phyloP scores from a whole-genome alignment of 148 eudicot species.

The Nyssa sinensis region DNA sequence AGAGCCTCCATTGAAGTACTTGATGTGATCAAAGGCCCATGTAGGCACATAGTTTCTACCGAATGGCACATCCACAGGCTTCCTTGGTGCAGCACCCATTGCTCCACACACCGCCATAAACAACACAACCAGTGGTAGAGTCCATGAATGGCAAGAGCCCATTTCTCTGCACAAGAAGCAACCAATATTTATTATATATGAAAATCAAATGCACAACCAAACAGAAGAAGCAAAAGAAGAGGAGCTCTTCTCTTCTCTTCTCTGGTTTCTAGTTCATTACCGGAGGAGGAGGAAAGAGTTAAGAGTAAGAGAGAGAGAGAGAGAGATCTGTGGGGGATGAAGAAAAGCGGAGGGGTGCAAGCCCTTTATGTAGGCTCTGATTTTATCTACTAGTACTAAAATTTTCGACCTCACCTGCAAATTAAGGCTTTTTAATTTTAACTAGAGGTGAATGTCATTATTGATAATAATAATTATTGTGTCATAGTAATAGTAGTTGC shows the following conservation, averaged over 20 bases:
- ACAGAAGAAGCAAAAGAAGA: neutral
- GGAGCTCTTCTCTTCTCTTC: neutral
- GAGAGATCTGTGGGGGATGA: neutral
- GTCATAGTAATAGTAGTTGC: too few species aligned
- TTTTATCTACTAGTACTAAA: too few species aligned
- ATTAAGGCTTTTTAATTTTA: too few species aligned
- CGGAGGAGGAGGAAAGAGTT: too few species aligned
- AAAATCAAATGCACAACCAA: neutral
- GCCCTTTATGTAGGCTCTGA: neutral
- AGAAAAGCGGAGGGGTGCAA: neutral
- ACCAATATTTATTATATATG: neutral
- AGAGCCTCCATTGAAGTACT: slow-evolving; percentile 64
- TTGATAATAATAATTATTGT: too few species aligned
- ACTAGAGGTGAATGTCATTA: too few species aligned
- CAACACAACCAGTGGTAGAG: slow-evolving; percentile 4
- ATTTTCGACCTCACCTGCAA: too few species aligned
- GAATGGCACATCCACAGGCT: slow-evolving; percentile 62
- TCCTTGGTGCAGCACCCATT: slow-evolving; percentile 41
- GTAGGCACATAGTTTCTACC: slow-evolving; percentile 71
- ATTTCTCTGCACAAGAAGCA: slow-evolving; percentile 14
- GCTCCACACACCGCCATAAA: slow-evolving; percentile 16
- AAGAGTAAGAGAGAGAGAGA: too few species aligned
- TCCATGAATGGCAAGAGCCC: neutral
- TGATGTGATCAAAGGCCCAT: slow-evolving; percentile 85
- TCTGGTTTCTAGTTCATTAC: neutral